phyloP scores from a whole-genome alignment of 2,329 filamentous ascomycete genomes.

The Xylaria sp. region DNA sequence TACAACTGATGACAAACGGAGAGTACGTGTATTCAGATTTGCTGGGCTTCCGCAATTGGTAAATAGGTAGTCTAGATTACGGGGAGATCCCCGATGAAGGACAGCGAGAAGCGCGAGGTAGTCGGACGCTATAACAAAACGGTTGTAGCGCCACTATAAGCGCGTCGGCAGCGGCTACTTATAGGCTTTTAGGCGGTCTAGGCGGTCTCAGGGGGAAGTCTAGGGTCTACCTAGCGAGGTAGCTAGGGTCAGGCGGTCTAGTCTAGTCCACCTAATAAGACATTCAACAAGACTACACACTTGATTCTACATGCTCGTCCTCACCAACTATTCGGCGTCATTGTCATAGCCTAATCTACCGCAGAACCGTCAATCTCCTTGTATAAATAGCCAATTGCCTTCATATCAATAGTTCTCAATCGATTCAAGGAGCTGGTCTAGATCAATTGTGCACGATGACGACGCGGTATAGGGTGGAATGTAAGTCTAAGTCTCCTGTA shows the following conservation, averaged over 20 bases:
- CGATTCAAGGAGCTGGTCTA: background rate
- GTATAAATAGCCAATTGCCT: background rate
- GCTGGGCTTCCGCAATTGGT: background rate
- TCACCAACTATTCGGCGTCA: background rate
- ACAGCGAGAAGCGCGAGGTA: slow-evolving; percentile 20
- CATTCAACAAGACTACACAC: background rate
- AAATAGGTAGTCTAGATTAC: background rate
- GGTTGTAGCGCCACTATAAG: slow-evolving; percentile 21
- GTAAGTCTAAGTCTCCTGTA: slow-evolving; percentile 65
- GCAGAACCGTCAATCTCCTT: background rate
- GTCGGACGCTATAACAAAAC: slow-evolving; percentile 24
- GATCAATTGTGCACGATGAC: slow-evolving; percentile 31
- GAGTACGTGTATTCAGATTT: background rate
- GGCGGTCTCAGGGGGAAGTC: slow-evolving; percentile 4
- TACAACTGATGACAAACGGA: background rate
- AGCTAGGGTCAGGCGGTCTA: slow-evolving; percentile 9
- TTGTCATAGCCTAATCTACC: background rate
- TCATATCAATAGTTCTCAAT: background rate
- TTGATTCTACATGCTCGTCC: background rate
- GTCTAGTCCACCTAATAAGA: slow-evolving; percentile 11
- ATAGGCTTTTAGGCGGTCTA: slow-evolving; percentile 21
- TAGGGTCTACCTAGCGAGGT: background rate
- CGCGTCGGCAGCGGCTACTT: slow-evolving; percentile 27
- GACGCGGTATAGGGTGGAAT: slow-evolving; percentile 74
- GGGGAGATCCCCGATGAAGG: slow-evolving; percentile 27